Evolutionary conservation across 2,329 filamentous ascomycete species (phyloP).

Genomic region (Mollisiaceae sp.): DNA sequence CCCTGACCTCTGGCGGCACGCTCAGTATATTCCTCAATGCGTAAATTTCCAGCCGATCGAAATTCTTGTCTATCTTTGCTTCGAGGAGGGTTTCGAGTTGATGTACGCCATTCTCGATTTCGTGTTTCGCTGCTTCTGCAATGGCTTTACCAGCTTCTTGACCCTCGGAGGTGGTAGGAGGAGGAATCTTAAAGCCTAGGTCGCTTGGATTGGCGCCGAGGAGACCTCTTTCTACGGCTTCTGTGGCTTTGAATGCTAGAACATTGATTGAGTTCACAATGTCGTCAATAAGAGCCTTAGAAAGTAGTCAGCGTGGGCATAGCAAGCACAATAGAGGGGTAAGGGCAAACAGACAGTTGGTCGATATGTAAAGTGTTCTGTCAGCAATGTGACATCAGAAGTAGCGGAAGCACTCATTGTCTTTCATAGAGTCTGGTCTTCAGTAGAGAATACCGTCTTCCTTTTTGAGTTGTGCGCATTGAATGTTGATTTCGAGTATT

Average conservation of each 20-base stretch:
- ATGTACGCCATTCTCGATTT: conserved; percentile 89
- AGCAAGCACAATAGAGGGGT: conserved; percentile 11
- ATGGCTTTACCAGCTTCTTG: conserved; percentile 47
- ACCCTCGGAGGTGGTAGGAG: conserved; percentile 48
- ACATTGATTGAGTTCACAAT: conserved; percentile 97
- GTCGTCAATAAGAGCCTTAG: conserved; percentile 89
- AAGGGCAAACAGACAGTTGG: conserved; percentile 70
- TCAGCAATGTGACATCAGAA: conserved; percentile 69
- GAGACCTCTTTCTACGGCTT: conserved; percentile 84
- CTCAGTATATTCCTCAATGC: conserved; percentile 84
- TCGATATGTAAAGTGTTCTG: conserved; percentile 94
- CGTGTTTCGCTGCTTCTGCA: conserved; percentile 60
- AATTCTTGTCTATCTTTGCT: conserved; percentile 81
- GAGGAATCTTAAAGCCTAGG: conserved; percentile 75
- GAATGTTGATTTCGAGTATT: neutral
- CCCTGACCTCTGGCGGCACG: conserved; percentile 71
- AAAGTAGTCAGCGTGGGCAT: conserved; percentile 18
- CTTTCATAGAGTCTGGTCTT: neutral
- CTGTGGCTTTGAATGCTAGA: conserved; percentile 86
- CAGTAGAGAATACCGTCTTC: neutral
- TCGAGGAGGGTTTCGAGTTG: conserved; percentile 83
- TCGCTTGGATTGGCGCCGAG: conserved; percentile 72
- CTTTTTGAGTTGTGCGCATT: neutral
- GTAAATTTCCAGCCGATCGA: conserved; percentile 89
- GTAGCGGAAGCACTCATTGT: conserved; percentile 36